Base-by-base conservation (phyloP, 1,284 basidiomycete genomes). In the Ceratobasidium sp. region DNA sequence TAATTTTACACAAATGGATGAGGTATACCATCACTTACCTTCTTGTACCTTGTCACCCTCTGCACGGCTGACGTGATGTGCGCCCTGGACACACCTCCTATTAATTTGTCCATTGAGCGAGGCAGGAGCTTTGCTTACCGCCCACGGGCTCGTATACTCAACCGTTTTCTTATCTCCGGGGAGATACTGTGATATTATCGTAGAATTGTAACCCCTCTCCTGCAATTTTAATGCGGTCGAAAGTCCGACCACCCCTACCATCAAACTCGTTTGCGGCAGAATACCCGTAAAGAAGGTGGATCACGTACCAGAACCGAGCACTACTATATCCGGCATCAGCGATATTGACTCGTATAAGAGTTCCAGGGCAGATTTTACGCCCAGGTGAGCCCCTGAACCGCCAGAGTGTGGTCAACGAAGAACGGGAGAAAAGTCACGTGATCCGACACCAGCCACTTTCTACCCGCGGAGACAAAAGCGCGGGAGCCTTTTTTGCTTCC, bases 111-210 rank as follows among this genome's bases (percentile, higher is more conserved):
- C n/a, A 29, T 31, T 27, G 14, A 51, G n/a, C n/a, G 54, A 74
- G n/a, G 16, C 16, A 27, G n/a, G 31, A 8, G 24, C 5, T 3
- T 1, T 59, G 83, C 89, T 79, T 79, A 92, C 92, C 19, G 92
- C 92, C 92, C 92, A 93, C 22, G 86, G 86, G 79, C 90, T 92
- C 0, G 92, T 90, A 78, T 92, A 93, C 31, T 85, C 84, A 79
- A 89, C 88, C 24, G 83, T 85, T 80, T 90, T 90, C 0, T 86
- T 84, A 79, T 93, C 92, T 29, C 83, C 88, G 0, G 90, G 90
- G 48, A 92, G 83, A 3, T 84, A 83, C 68, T 92, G 90, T 0
- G 92, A 89, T n/a, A 93, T 80, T 62, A 94, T 85, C 3, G 87
- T 88, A 11, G 92, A 89, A 11, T 82, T 77, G 78, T 89, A 88